Conservation (phyloP, 2,329 filamentous ascomycete genomes). For the Acrocalymma vagum region DNA sequence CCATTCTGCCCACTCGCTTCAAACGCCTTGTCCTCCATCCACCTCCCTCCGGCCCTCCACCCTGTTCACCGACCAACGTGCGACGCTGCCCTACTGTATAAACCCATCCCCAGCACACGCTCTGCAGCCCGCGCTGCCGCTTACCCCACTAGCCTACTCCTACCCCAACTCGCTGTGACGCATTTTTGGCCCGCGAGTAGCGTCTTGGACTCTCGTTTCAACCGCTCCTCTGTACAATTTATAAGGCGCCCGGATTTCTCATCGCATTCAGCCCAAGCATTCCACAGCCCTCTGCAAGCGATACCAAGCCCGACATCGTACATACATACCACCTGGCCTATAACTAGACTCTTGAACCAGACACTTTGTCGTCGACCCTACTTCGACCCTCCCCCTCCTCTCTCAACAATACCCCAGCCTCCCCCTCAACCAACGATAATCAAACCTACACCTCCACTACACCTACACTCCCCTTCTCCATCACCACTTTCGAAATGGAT, state of each 20-base stretch:
- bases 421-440: not conserved
- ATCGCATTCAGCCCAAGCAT: not conserved
- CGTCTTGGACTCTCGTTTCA: conserved; percentile 15
- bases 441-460: conserved; percentile 11
- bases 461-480: conserved; percentile 14
- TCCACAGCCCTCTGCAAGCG: not conserved
- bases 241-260: not conserved
- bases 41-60: conserved; percentile 9
- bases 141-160: conserved; percentile 9
- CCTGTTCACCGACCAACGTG: too few relatives aligned
- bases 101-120: too few relatives aligned
- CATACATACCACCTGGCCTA: too few relatives aligned
- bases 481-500: conserved; percentile 29
- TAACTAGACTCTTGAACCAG: too few relatives aligned
- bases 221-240: too few relatives aligned
- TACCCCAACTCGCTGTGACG: conserved; percentile 9
- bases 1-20: conserved; percentile 26
- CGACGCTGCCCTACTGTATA: too few relatives aligned
- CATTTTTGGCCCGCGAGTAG: conserved; percentile 17
- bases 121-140: too few relatives aligned
- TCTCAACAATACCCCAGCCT: conserved; percentile 1
- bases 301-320: too few relatives aligned
- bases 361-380: too few relatives aligned
- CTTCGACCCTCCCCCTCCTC: not conserved
- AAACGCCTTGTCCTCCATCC: conserved; percentile 29